Conservation (phyloP, 2,329 filamentous ascomycete genomes). For the Penicillium sp. region DNA sequence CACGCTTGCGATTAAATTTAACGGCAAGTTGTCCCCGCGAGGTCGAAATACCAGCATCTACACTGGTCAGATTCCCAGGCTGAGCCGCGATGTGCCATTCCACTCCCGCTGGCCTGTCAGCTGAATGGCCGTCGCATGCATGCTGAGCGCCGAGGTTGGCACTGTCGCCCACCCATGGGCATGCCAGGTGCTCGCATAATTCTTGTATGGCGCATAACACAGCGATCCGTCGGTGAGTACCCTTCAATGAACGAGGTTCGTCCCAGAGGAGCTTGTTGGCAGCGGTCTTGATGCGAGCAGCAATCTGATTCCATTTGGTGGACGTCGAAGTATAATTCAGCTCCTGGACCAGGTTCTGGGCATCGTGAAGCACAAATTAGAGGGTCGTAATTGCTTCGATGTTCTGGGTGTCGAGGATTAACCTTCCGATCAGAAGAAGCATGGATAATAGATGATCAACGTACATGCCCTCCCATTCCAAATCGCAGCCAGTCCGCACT, state of each 20-base stretch:
- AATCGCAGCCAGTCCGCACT: not conserved
- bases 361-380: not conserved
- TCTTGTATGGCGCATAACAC: not conserved
- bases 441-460: not conserved
- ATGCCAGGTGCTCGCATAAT: not conserved
- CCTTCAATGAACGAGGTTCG: constrained; percentile 53
- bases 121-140: constrained; percentile 41
- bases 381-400: not conserved
- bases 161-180: not conserved
- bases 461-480: not conserved
- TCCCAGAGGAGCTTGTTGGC: not conserved
- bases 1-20: not conserved
- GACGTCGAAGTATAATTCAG: not conserved
- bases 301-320: not conserved
- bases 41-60: not conserved
- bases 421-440: too few relatives aligned
- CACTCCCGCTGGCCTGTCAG: constrained; percentile 37
- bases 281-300: not conserved
- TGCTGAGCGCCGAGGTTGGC: not conserved
- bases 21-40: not conserved
- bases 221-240: constrained; percentile 30
- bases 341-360: not conserved
- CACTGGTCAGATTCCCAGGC: not conserved
- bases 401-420: not conserved
- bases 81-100: not conserved